phyloP scores from a whole-genome alignment of 257 asterid genomes.

The Plectranthus barbatus region DNA sequence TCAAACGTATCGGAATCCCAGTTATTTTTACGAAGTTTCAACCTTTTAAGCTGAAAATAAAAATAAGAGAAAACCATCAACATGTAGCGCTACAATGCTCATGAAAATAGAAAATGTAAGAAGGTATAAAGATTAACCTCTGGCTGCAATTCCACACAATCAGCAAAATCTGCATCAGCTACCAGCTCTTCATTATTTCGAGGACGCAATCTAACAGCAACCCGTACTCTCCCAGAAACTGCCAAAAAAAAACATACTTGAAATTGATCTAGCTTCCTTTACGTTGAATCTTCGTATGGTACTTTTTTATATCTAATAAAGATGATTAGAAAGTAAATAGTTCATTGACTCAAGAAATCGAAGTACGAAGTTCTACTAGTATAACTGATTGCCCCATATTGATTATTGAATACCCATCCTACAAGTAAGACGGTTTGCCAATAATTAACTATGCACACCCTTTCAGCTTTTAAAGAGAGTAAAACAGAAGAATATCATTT shows the following conservation, averaged over 20 bases:
- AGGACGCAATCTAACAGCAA: constrained; percentile 91
- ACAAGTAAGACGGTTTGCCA: constrained; percentile 2
- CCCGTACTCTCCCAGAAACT: constrained; percentile 97
- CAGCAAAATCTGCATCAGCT: constrained; percentile 99
- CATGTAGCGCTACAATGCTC: not conserved
- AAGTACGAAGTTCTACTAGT: not conserved
- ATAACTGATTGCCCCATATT: not conserved
- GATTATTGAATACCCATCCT: constrained; percentile 1
- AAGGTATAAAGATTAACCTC: constrained; percentile 79
- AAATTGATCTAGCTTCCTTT: constrained; percentile 7
- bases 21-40: constrained; percentile 92
- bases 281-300: not conserved
- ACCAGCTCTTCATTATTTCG: constrained; percentile 83
- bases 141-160: constrained; percentile 95
- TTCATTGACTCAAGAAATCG: constrained; percentile 7
- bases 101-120: constrained; percentile 13
- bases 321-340: constrained; percentile 3
- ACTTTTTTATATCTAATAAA: constrained; percentile 5
- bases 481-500: not conserved
- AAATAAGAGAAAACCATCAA: constrained; percentile 16
- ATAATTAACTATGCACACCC: not conserved
- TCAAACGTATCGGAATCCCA: constrained; percentile 99
- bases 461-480: not conserved
- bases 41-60: constrained; percentile 74
- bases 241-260: constrained; percentile 15